Base-by-base conservation (phyloP, 2,329 filamentous ascomycete species). In the Nemania sp. region DNA sequence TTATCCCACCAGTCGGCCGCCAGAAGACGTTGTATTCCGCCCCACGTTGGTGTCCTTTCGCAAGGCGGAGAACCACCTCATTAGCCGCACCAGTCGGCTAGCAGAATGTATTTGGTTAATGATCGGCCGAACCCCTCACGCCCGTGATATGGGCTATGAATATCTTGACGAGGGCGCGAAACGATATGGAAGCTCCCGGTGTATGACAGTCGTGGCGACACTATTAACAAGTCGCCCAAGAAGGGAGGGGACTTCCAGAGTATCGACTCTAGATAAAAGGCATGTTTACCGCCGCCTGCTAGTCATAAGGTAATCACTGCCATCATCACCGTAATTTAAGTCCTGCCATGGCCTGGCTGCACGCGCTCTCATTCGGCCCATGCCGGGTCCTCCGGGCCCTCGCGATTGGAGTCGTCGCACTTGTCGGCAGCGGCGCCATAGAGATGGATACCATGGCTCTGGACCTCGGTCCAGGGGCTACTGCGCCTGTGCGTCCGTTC, bases 401-500 rank as follows among this genome's bases (percentile, higher is more conserved):
- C 10, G 55, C 46, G 12, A 18, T 65, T 9, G 64, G 65, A 50
- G 57, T 45, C 15, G 56, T 60, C 29, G 49, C 42, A 32, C 49
- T 68, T 15, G 42, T 61, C 25, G 50, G 59, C 2, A 54, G 37
- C 37, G 59, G 62, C 17, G 52, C 46, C 10, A 52, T 65, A 50
- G 45, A 34, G 25, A 53, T 39, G 10, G 42, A 46, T 17, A 53
- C 46, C 5, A 45, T 54, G 7, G 55, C 62, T 4, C 53, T 61
- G 12, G 71, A 73, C 43, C 61, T 66, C 1, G 72, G 72, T 12
- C 68, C 71, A 3, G 72, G 72, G 1, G 62, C 65, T 5, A 73
- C 71, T 2, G 72, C 72, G 5, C 72, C 72, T 2, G 69, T 74
- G 29, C 70, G 71, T 17, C 72, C 72, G 1, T 74, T 74, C 37